Base-by-base conservation (phyloP, 441 rosid species). In the Macaranga tanarius region DNA sequence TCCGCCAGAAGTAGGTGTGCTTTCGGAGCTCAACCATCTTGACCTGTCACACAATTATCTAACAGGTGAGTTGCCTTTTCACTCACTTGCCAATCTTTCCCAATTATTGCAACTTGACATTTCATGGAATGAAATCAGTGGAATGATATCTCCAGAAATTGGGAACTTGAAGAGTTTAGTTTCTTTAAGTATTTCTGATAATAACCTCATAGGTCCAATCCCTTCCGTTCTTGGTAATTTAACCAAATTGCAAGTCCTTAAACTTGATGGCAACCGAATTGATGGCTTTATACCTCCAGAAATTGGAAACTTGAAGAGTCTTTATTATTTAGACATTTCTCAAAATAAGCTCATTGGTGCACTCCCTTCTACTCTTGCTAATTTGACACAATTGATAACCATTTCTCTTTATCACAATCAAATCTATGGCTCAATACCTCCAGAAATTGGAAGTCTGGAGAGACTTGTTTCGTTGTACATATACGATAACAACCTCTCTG, bases 101-200 rank as follows among this genome's bases (percentile, higher is more conserved):
- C 56, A 45, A 25, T 78, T 79, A 58, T 8, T 9, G 26, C 3
- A 52, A 62, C 63, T 81, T 7, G 34, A 75, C 59, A 70, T 81
- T 76, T 77, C 82, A 45, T 60, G 62, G 28, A 83, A 83, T 47
- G 15, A 23, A 22, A 10, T 56, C 5, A 56, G 3, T 10, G 60
- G 31, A 8, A 20, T 26, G 15, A 56, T 56, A 3, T 16, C 60
- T 9, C 31, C 60, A 22, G 0, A 7, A 12, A 5, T 56, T 20
- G 60, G 31, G 4, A 56, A 56, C 9, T 26, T 56, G 9, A 56
- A 10, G 8, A 13, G 12, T 11, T 4, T 56, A 20, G 15, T 0
- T 22, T 26, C 0, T 23, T 22, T 56, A 26, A 56, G 2, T 22
- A 26, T 23, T 11, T 0, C 11, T 42, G 0, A 7, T 1, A 42